phyloP scores from a whole-genome alignment of 768 basidiomycete genomes.

The Coprinellus aureogranulatus region DNA sequence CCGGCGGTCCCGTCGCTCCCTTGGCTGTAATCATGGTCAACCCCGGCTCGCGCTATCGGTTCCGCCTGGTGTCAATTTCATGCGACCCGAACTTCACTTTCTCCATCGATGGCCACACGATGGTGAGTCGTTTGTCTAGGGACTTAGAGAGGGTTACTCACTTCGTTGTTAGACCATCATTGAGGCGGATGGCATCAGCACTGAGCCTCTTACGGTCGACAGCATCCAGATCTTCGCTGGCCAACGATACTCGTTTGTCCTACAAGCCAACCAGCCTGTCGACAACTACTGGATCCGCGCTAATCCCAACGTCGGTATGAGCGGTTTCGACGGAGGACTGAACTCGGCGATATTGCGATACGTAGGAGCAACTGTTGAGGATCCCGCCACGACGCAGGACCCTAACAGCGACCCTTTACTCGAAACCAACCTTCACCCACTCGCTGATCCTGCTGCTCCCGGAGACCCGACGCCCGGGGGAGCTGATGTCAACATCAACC shows the following conservation, averaged over 20 bases:
- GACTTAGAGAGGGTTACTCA: too few relatives aligned
- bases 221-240: too few relatives aligned
- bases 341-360: constrained; percentile 58
- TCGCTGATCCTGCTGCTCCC: constrained; percentile 28
- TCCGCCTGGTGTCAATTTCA: too few relatives aligned
- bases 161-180: too few relatives aligned
- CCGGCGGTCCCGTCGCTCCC: too few relatives aligned
- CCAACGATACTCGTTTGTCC: constrained; percentile 29
- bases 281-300: constrained; percentile 35
- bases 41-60: too few relatives aligned
- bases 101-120: too few relatives aligned
- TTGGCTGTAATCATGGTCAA: too few relatives aligned
- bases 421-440: constrained; percentile 36
- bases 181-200: too few relatives aligned
- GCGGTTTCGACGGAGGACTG: constrained; percentile 28
- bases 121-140: too few relatives aligned
- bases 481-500: constrained; percentile 38
- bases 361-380: constrained; percentile 32
- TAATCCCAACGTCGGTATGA: constrained; percentile 11
- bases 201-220: too few relatives aligned
- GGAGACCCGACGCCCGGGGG: constrained; percentile 34
- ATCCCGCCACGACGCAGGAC: constrained; percentile 38
- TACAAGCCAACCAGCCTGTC: constrained; percentile 27
- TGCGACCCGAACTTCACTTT: too few relatives aligned
- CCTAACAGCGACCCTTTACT: constrained; percentile 24